These are phyloP conservation scores for Talaromyces sp. DNA, from an alignment of 2,329 filamentous ascomycete species.

Conservation along the genomic window DNA sequence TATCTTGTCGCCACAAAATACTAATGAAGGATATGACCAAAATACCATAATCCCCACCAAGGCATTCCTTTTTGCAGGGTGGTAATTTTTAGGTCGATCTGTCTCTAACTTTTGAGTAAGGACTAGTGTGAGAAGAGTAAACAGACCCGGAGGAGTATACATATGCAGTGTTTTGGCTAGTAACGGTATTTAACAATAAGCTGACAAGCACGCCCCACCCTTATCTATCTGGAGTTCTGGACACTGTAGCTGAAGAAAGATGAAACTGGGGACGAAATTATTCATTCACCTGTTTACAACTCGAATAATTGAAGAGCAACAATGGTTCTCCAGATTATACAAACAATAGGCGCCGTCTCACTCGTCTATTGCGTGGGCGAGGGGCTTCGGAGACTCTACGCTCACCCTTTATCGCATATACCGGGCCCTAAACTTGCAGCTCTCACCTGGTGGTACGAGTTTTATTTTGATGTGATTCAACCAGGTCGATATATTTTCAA, in stretches of 20 bases:
- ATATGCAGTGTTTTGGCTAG: neutral
- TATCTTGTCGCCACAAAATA: too few relatives aligned
- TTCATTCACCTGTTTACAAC: neutral
- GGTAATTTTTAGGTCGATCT: too few relatives aligned
- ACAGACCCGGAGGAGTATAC: neutral
- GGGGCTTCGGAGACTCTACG: conserved; percentile 19
- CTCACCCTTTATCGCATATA: conserved; percentile 29
- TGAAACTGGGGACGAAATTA: neutral
- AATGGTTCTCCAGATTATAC: neutral
- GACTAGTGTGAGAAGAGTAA: too few relatives aligned
- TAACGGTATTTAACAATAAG: neutral
- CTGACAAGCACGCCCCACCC: too few relatives aligned
- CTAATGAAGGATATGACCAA: too few relatives aligned
- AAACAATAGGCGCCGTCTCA: neutral
- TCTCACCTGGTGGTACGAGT: conserved; percentile 24
- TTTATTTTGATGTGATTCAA: conserved; percentile 26
- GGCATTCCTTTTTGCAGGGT: too few relatives aligned
- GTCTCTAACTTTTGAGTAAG: too few relatives aligned
- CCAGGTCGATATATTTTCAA: conserved; percentile 29
- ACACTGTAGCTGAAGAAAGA: too few relatives aligned
- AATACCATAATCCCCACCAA: too few relatives aligned
- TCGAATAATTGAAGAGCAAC: neutral
- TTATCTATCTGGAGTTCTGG: too few relatives aligned
- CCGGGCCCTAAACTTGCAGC: conserved; percentile 32
- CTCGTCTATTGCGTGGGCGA: neutral